Evolutionary conservation across 2,329 filamentous ascomycete species (phyloP).

Genomic region (Gnomoniopsis sp.): DNA sequence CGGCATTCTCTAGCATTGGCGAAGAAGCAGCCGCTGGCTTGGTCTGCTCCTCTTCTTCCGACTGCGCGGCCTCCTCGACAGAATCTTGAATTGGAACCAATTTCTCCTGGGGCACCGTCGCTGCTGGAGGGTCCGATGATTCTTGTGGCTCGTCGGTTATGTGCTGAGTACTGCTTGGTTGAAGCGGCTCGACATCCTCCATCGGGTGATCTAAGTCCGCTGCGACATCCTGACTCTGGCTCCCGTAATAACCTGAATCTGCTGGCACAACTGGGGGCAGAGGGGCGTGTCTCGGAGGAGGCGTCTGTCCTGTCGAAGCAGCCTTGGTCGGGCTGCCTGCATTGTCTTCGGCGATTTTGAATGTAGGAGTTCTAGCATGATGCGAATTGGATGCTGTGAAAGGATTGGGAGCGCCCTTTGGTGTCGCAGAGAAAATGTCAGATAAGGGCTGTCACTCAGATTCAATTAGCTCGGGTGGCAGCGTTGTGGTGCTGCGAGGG

Average conservation of each 20-base stretch:
- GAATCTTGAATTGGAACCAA: constrained; percentile 29
- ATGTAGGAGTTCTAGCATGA: constrained; percentile 53
- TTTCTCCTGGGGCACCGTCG: constrained; percentile 17
- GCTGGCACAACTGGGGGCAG: constrained; percentile 33
- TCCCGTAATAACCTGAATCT: constrained; percentile 73
- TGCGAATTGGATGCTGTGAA: constrained; percentile 46
- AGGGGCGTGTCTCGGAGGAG: constrained; percentile 31
- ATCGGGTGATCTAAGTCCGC: constrained; percentile 28
- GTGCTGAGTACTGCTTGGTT: constrained; percentile 4
- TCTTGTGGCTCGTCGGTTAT: neutral
- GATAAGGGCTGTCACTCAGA: constrained; percentile 51
- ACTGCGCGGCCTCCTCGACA: constrained; percentile 38
- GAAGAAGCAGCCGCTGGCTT: constrained; percentile 19
- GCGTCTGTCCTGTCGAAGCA: constrained; percentile 24
- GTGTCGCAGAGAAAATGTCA: constrained; percentile 54
- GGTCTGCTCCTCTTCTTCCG: constrained; percentile 43
- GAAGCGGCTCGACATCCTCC: constrained; percentile 5
- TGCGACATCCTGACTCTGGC: constrained; percentile 52
- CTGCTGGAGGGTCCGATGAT: constrained; percentile 9
- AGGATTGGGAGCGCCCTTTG: constrained; percentile 51
- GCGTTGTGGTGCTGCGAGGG: neutral
- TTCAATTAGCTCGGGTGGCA: constrained; percentile 27
- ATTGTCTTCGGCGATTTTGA: constrained; percentile 56
- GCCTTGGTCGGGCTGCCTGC: constrained; percentile 31
- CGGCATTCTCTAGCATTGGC: constrained; percentile 13